phyloP scores from a whole-genome alignment of 495 filamentous ascomycete genomes.

The Tetracladium setigerum region DNA sequence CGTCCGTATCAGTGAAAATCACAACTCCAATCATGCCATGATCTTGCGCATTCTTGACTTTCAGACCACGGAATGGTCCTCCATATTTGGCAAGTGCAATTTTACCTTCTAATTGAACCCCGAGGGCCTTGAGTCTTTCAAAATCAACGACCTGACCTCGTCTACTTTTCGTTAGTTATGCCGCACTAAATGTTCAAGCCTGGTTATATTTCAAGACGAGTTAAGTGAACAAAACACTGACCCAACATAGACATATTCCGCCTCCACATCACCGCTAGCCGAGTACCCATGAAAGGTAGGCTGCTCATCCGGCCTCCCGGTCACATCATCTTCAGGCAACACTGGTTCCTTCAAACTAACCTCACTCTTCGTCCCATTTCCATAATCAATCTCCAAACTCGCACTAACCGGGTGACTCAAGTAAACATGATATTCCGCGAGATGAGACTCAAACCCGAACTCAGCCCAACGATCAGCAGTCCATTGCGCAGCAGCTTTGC shows the following conservation, averaged over 20 bases:
- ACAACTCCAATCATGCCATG: slow-evolving; percentile 80
- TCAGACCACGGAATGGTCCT: slow-evolving; percentile 77
- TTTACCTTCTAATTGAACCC: slow-evolving; percentile 68
- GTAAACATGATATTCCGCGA: slow-evolving; percentile 82
- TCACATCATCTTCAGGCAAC: slow-evolving; percentile 71
- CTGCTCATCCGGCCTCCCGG: slow-evolving; percentile 57
- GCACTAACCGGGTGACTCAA: slow-evolving; percentile 81
- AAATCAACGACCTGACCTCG: slow-evolving; percentile 43
- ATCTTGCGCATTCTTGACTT: slow-evolving; percentile 84
- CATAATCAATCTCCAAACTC: slow-evolving; percentile 63
- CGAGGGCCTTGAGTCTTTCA: slow-evolving; percentile 66
- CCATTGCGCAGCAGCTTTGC: no score
- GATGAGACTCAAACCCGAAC: slow-evolving; percentile 61
- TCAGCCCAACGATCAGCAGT: slow-evolving; percentile 49
- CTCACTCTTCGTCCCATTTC: slow-evolving; percentile 32
- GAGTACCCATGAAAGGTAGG: slow-evolving; percentile 94
- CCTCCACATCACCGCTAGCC: slow-evolving; percentile 80
- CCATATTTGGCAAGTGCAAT: slow-evolving; percentile 84
- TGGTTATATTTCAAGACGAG: slow-evolving; percentile 34
- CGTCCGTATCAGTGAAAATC: slow-evolving; percentile 79
- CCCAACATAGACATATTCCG: slow-evolving; percentile 66
- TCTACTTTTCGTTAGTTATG: neutral
- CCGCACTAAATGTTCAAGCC: neutral
- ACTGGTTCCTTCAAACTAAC: slow-evolving; percentile 75
- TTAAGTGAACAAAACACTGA: slow-evolving; percentile 66